Evolutionary conservation across 768 basidiomycete genomes (phyloP).

Genomic region (Pleurotus pulmonarius): DNA sequence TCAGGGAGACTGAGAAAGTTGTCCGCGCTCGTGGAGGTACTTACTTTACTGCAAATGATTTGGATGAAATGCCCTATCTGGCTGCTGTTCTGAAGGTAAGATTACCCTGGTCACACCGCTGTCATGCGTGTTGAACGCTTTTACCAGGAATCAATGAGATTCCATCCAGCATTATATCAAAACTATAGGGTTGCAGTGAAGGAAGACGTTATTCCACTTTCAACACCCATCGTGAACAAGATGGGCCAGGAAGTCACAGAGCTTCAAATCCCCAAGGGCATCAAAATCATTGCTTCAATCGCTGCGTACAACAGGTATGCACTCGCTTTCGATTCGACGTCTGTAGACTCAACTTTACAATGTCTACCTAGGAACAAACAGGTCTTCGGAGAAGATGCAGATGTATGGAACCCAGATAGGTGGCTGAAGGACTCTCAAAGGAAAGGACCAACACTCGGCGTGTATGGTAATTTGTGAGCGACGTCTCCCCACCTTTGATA

Average conservation of each 20-base stretch:
- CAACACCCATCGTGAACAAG: constrained; percentile 41
- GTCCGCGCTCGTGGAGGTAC: constrained; percentile 32
- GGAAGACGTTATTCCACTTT: constrained; percentile 59
- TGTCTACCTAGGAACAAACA: constrained; percentile 28
- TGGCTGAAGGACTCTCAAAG: constrained; percentile 38
- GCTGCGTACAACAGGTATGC: constrained; percentile 50
- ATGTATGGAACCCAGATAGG: constrained; percentile 43
- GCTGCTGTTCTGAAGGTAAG: constrained; percentile 44
- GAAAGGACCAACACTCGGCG: constrained; percentile 40
- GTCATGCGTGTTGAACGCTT: not conserved
- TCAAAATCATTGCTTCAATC: constrained; percentile 45
- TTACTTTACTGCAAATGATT: constrained; percentile 42
- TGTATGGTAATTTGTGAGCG: constrained; percentile 43
- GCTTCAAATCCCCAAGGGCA: constrained; percentile 47
- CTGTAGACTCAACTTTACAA: no score
- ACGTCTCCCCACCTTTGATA: not conserved
- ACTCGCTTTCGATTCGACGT: not conserved
- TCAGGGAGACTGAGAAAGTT: constrained; percentile 31
- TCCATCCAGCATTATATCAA: constrained; percentile 34
- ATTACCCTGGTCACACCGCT: not conserved
- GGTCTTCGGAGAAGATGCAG: constrained; percentile 45
- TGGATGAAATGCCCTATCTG: constrained; percentile 48
- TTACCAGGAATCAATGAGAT: constrained; percentile 42
- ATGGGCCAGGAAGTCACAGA: constrained; percentile 43
- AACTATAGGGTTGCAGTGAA: constrained; percentile 34